Evolutionary conservation across 2,329 filamentous ascomycete species (phyloP), one percentile per base, ranked within the genome.

Genomic region (Stenocarpella maydis): DNA sequence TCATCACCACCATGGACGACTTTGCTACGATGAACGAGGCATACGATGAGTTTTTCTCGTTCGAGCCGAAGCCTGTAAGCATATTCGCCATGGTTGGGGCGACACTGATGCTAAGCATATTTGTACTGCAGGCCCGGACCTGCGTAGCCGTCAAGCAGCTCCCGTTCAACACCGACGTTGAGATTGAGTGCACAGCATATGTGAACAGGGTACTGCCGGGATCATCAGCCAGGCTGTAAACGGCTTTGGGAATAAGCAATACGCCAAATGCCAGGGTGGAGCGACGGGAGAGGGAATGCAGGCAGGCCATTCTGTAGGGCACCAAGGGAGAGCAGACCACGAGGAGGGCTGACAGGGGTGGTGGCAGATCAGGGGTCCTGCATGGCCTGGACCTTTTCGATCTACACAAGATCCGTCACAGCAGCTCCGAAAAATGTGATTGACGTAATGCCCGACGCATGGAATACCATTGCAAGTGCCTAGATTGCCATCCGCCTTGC

Each of bases 91-190:
- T 8, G 15, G 3, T 1, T 4, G 34, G 26, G 37, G n/a, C 5
- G 58, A 26, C 12, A 8, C 17, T 49, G 4, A 2, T 21, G 31
- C 39, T 47, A 24, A 47, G 1, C 3, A 6, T 5, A n/a, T 6
- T 19, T 24, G 7, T 3, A 8, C 12, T 26, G 1, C 47, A 84
- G 82, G 81, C 80, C 58, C 80, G 90, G 69, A 91, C 88, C 64
- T 94, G 91, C 76, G 91, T 94, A 31, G 91, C 91, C 0, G 92
- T 94, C 15, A 88, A 92, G 79, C 86, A 91, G 77, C 81, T 94
- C 74, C 92, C 91, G 1, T 86, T 91, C 75, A 86, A 87, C 14
- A 91, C 91, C 4, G 87, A 90, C 69, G 88, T 94, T 10, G 92
- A 94, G 83, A 92, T 94, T 76, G 91, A 94, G 82, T 91, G 88